Conservation (phyloP, 2,329 filamentous ascomycete genomes). For the Talaromyces atroroseus region DNA sequence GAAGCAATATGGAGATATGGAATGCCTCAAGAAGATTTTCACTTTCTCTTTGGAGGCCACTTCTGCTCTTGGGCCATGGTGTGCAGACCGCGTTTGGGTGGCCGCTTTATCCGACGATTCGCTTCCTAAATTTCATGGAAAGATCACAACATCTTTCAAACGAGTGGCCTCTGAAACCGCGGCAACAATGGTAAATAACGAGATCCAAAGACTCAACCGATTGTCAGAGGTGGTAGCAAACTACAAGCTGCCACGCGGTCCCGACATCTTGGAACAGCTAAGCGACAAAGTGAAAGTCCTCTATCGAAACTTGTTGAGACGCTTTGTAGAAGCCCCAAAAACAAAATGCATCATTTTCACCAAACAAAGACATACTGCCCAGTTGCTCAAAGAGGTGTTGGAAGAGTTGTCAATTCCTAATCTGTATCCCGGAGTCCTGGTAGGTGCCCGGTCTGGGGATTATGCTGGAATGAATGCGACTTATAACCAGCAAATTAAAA, state of each 20-base stretch:
- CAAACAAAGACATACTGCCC: slow-evolving; percentile 69
- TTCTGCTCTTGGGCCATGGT: slow-evolving; percentile 72
- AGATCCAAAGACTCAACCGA: slow-evolving; percentile 53
- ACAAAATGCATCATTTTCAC: slow-evolving; percentile 85
- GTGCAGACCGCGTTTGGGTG: slow-evolving; percentile 74
- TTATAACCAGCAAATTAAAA: slow-evolving; percentile 67
- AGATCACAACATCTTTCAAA: slow-evolving; percentile 17
- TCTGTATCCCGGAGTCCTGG: slow-evolving; percentile 58
- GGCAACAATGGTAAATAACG: slow-evolving; percentile 44
- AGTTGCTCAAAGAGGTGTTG: slow-evolving; percentile 66
- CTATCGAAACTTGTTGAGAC: slow-evolving; percentile 52
- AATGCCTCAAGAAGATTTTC: slow-evolving; percentile 54
- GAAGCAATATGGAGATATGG: slow-evolving; percentile 47
- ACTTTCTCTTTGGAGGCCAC: slow-evolving; percentile 55
- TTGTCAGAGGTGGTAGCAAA: slow-evolving; percentile 53
- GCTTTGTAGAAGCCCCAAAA: slow-evolving; percentile 56
- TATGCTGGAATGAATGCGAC: slow-evolving; percentile 59
- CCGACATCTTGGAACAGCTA: slow-evolving; percentile 40
- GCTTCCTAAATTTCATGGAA: slow-evolving; percentile 56
- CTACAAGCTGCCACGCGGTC: slow-evolving; percentile 43
- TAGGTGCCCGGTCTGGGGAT: slow-evolving; percentile 53
- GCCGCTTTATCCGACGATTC: slow-evolving; percentile 62
- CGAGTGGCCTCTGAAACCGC: not conserved
- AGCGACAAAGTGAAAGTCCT: slow-evolving; percentile 70
- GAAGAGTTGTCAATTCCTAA: slow-evolving; percentile 52